Conservation (phyloP, 2,329 filamentous ascomycete species). For the Sarocladium strictum region DNA sequence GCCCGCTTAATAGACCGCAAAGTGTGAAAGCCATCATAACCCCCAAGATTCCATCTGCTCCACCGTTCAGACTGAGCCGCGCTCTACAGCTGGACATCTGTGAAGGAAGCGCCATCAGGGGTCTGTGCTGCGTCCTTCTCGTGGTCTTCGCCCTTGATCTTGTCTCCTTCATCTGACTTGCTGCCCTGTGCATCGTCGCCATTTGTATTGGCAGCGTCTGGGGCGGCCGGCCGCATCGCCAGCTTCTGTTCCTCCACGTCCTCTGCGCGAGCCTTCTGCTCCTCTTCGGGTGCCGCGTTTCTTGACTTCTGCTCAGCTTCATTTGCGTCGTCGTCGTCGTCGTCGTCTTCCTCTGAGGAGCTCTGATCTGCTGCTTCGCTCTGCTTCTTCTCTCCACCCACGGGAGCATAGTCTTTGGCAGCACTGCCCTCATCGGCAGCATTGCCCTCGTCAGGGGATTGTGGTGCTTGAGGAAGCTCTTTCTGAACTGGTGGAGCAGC, state of each 20-base stretch:
- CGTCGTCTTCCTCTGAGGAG: constrained; percentile 19
- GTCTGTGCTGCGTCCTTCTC: constrained; percentile 37
- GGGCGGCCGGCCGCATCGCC: constrained; percentile 36
- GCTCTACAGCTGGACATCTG: constrained; percentile 53
- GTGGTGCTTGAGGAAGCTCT: constrained; percentile 21
- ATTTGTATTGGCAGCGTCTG: constrained; percentile 10
- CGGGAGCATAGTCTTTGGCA: constrained; percentile 19
- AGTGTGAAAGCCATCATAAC: constrained; percentile 3
- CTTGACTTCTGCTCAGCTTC: constrained; percentile 23
- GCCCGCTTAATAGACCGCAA: not conserved
- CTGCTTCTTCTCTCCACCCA: constrained; percentile 23
- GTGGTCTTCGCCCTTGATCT: constrained; percentile 26
- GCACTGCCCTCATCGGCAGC: constrained; percentile 17
- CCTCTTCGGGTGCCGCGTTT: constrained; percentile 25
- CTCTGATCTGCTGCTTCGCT: constrained; percentile 16
- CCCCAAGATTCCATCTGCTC: not conserved
- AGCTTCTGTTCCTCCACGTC: constrained; percentile 50
- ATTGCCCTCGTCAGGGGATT: constrained; percentile 15
- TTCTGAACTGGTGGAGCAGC: constrained; percentile 28
- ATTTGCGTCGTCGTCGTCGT: constrained; percentile 21
- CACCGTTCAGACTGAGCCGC: too few species aligned
- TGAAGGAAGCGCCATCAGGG: constrained; percentile 54
- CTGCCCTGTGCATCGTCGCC: constrained; percentile 24
- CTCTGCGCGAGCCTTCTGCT: constrained; percentile 51
- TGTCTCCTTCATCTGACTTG: constrained; percentile 21